phyloP scores from a whole-genome alignment of 768 basidiomycete genomes.

The Suillus brevipes region DNA sequence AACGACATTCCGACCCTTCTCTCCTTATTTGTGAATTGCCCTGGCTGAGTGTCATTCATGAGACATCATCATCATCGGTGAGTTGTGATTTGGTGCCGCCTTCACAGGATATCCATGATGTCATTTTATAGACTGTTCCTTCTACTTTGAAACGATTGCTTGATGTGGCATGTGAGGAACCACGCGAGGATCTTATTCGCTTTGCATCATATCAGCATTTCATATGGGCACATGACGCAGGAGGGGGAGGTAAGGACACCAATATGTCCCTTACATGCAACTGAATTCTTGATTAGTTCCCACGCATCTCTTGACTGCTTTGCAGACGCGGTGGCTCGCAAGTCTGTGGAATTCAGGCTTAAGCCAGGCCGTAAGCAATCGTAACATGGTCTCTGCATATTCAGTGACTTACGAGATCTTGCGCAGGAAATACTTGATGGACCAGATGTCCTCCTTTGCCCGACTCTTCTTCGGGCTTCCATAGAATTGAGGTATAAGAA shows the following conservation, averaged over 20 bases:
- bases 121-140: background rate
- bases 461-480: slow-evolving; percentile 41
- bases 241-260: slow-evolving; percentile 38
- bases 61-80: background rate
- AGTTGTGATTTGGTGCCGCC: background rate
- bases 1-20: background rate
- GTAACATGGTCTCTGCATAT: background rate
- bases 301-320: slow-evolving; percentile 32
- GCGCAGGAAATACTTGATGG: slow-evolving; percentile 26
- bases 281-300: slow-evolving; percentile 27
- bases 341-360: slow-evolving; percentile 42
- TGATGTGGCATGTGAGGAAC: slow-evolving; percentile 36
- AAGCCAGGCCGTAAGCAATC: background rate
- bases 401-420: slow-evolving; percentile 6
- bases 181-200: slow-evolving; percentile 40
- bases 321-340: slow-evolving; percentile 51
- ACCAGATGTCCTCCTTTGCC: slow-evolving; percentile 46
- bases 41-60: background rate
- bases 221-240: slow-evolving; percentile 47
- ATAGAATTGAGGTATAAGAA: slow-evolving; percentile 39
- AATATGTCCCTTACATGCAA: background rate
- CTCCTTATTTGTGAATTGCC: slow-evolving; percentile 4
- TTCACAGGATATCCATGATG: background rate
- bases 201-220: slow-evolving; percentile 57
- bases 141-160: slow-evolving; percentile 36